Evolutionary conservation across 2,329 filamentous ascomycete species (phyloP).

Genomic region (Cytospora paraplurivora): DNA sequence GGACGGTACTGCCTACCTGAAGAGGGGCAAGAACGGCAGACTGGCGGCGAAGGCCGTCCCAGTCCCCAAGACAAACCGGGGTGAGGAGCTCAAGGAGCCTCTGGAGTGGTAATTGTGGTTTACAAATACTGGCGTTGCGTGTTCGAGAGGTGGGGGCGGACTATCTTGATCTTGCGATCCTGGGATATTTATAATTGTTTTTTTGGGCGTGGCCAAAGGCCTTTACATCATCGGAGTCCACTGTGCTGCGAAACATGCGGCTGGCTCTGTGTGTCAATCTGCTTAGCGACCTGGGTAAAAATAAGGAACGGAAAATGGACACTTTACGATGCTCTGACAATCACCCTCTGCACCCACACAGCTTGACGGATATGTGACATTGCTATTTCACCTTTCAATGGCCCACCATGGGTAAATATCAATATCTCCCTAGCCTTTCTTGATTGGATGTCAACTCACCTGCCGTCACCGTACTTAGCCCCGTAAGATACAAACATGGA

Average conservation of each 20-base stretch:
- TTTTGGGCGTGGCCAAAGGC: slow-evolving; percentile 6
- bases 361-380: not conserved
- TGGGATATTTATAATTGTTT: not conserved
- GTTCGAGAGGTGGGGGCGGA: slow-evolving; percentile 9
- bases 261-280: slow-evolving; percentile 6
- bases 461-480: not conserved
- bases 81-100: slow-evolving; percentile 80
- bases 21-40: slow-evolving; percentile 57
- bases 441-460: not conserved
- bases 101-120: slow-evolving; percentile 72
- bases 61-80: slow-evolving; percentile 86
- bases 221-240: not conserved
- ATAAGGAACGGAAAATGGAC: slow-evolving; percentile 10
- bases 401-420: not conserved
- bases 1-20: slow-evolving; percentile 82
- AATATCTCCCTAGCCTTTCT: not conserved
- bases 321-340: not conserved
- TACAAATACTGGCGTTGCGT: slow-evolving; percentile 16
- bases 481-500: slow-evolving; percentile 72
- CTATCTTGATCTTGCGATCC: not conserved
- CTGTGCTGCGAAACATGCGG: not conserved
- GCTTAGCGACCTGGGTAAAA: slow-evolving; percentile 10
- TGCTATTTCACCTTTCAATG: not conserved
- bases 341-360: not conserved
- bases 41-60: slow-evolving; percentile 63